Conservation (phyloP, 768 basidiomycete species). For the Coprinopsis marcescibilis region DNA sequence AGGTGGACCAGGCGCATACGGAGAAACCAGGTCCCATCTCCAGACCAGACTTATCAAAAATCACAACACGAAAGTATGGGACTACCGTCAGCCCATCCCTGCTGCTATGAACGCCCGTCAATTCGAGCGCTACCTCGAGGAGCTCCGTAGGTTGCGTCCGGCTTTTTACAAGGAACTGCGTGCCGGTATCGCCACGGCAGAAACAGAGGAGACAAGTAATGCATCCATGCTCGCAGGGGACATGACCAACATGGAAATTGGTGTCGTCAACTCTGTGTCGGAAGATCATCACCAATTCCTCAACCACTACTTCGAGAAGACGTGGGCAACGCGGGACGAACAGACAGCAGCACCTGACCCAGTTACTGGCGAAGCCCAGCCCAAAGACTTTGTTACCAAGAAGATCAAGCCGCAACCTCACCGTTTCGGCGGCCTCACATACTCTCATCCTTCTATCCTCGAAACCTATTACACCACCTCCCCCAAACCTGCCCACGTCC, state of each 20-base stretch:
- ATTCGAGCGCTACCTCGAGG: constrained; percentile 56
- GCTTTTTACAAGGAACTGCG: constrained; percentile 46
- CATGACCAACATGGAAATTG: constrained; percentile 7
- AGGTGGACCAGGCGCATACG: constrained; percentile 20
- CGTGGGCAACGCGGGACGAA: constrained; percentile 13
- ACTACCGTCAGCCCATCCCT: constrained; percentile 38
- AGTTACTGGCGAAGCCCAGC: constrained; percentile 14
- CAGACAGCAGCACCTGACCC: constrained; percentile 5
- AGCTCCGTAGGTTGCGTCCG: constrained; percentile 50
- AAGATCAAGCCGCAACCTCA: constrained; percentile 64
- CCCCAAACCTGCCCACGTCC: constrained; percentile 55
- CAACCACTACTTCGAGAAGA: constrained; percentile 20
- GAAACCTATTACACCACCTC: constrained; percentile 47
- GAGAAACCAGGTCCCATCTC: constrained; percentile 10
- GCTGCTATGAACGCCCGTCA: constrained; percentile 52
- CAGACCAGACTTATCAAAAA: background rate
- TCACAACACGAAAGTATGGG: constrained; percentile 3
- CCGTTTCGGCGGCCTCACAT: constrained; percentile 53
- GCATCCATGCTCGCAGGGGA: constrained; percentile 4
- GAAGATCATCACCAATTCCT: constrained; percentile 35
- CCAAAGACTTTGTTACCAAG: constrained; percentile 16
- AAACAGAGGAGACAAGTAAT: background rate
- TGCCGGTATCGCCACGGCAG: constrained; percentile 14
- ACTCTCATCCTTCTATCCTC: constrained; percentile 46
- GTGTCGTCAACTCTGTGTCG: constrained; percentile 16